These are phyloP conservation scores for Boletus vermiculosoides DNA, from an alignment of 768 basidiomycete species.

Conservation along the genomic window DNA sequence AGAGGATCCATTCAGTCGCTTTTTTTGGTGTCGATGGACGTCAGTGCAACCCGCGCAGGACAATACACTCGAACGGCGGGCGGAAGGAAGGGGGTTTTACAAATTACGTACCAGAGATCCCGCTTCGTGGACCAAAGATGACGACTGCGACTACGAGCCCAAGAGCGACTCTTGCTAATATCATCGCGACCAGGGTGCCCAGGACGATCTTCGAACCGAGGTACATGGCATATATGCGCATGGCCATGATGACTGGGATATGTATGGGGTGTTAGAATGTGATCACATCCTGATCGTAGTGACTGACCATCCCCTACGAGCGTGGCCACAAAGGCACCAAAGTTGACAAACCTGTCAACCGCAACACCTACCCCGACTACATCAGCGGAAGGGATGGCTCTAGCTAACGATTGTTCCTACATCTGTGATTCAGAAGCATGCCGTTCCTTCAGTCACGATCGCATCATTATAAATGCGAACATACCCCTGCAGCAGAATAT, in stretches of 20 bases:
- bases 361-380: conserved; percentile 6
- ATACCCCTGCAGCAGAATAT: conserved; percentile 6
- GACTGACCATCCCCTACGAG: conserved; percentile 13
- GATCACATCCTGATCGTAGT: neutral
- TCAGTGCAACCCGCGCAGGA: neutral
- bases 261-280: neutral
- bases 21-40: neutral
- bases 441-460: neutral
- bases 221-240: conserved; percentile 25
- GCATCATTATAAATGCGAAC: neutral
- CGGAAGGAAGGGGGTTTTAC: neutral
- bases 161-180: conserved; percentile 8
- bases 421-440: conserved; percentile 1
- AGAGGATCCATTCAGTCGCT: conserved; percentile 17
- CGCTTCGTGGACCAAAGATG: conserved; percentile 18
- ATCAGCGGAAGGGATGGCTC: neutral
- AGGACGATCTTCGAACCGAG: conserved; percentile 12
- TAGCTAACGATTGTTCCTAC: neutral
- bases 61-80: no score
- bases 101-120: conserved; percentile 10
- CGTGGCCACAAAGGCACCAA: conserved; percentile 10
- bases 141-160: conserved; percentile 8
- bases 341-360: conserved; percentile 11
- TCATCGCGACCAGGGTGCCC: conserved; percentile 1
- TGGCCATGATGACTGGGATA: conserved; percentile 14